These are phyloP conservation scores for Penicillium sp. DNA, from an alignment of 2,329 filamentous ascomycete species.

Conservation along the genomic window DNA sequence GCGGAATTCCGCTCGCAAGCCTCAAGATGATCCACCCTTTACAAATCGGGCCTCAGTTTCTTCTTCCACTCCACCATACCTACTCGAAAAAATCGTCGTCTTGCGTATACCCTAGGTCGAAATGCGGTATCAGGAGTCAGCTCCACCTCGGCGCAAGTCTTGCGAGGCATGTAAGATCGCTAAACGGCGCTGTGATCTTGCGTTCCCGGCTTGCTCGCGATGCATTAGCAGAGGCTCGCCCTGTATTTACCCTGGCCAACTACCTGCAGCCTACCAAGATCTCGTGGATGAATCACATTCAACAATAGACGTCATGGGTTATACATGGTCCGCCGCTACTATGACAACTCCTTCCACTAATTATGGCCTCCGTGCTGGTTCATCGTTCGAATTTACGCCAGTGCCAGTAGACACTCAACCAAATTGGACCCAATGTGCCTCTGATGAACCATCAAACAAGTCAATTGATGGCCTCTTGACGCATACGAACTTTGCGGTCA, in stretches of 20 bases:
- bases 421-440: background rate
- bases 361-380: background rate
- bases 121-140: constrained; percentile 40
- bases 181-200: constrained; percentile 62
- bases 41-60: constrained; percentile 1
- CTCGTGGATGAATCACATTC: background rate
- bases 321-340: background rate
- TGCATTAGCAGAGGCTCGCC: constrained; percentile 54
- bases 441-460: background rate
- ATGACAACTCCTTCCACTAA: background rate
- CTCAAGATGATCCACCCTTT: background rate
- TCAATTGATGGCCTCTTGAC: background rate
- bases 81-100: background rate
- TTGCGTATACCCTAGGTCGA: no score
- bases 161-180: constrained; percentile 61
- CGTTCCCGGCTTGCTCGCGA: constrained; percentile 56
- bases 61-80: background rate
- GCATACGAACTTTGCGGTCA: constrained; percentile 7
- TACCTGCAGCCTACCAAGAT: constrained; percentile 13
- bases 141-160: constrained; percentile 56
- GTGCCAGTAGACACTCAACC: background rate
- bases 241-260: constrained; percentile 52
- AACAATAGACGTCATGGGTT: background rate
- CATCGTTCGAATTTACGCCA: background rate
- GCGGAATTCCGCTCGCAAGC: constrained; percentile 25